Base-by-base conservation (phyloP, 768 basidiomycete species). In the Mycena indigotica region DNA sequence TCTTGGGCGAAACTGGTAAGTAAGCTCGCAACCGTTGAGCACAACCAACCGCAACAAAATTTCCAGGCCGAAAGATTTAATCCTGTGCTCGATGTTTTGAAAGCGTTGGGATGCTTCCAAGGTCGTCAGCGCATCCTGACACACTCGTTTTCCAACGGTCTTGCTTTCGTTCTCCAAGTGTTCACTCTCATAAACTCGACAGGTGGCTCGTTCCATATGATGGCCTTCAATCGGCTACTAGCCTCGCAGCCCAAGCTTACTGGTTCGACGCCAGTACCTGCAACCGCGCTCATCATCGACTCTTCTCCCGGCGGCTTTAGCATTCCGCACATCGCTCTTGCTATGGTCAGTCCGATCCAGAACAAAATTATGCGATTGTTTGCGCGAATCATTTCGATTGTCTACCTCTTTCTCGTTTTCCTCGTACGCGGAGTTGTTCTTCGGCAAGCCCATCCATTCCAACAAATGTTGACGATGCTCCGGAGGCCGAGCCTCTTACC, bases 81-180 rank as follows among this genome's bases (percentile, higher is more conserved):
- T 5, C 78, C 79, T 3, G 73, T 75, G 0, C 64, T 78, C 3
- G 75, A 76, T 15, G 65, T 64, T 0, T 63, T 81, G 3, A 69
- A 74, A 55, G 70, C 72, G 0, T 59, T 76, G 6, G 77, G 75
- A 12, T 75, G 70, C 44, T 63, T 78, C 24, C 45, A 52, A 40
- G 53, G 61, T 16, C 40, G 56, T 8, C 74, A 73, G 28, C 70
- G 76, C 17, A 67, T 82, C 17, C 66, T 83, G 15, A 68, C 77
- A 1, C 81, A 83, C 46, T 64, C 70, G 12, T 83, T 83, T 57
- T 82, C 80, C 0, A 81, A 82, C 38, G 81, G 80, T 78, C 55
- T 40, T 65, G 60, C 25, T 50, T 39, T 16, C 23, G n/a, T n/a
- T n/a, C n/a, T 21, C 13, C 24, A 45, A 8, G 24, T 39, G 48